Percentiles rank a stretch among this genome's conserved stretches.
phyloP scores from a whole-genome alignment of 2,329 filamentous ascomycete genomes.

The Fusarium humuli region DNA sequence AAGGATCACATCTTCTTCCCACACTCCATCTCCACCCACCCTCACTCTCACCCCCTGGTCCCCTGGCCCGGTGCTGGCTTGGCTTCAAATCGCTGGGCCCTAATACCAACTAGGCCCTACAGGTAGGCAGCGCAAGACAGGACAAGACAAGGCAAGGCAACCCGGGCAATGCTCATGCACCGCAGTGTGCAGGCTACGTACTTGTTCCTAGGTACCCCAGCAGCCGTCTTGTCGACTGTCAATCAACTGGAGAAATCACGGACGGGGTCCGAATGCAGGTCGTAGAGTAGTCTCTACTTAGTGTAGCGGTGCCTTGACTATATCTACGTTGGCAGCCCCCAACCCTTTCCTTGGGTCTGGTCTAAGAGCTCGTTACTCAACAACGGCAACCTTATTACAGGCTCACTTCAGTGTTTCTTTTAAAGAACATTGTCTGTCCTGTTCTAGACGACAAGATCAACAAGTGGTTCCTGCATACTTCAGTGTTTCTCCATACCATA shows the following conservation, averaged over 20 bases:
- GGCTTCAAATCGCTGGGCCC: constrained; percentile 28
- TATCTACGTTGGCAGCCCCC: constrained; percentile 46
- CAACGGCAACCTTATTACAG: constrained; percentile 29
- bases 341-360: constrained; percentile 31
- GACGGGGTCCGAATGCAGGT: constrained; percentile 46
- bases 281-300: constrained; percentile 7
- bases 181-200: constrained; percentile 33
- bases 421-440: constrained; percentile 21
- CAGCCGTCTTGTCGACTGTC: constrained; percentile 37
- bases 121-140: constrained; percentile 6
- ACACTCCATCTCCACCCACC: not conserved
- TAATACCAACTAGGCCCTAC: constrained; percentile 15
- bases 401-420: constrained; percentile 21
- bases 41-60: constrained; percentile 7
- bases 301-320: constrained; percentile 45
- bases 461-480: constrained; percentile 18
- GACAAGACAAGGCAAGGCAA: constrained; percentile 3
- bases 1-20: not conserved
- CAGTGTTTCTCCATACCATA: constrained; percentile 7
- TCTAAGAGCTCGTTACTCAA: constrained; percentile 39
- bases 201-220: constrained; percentile 22
- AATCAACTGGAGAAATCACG: constrained; percentile 39
- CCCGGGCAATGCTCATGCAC: not conserved
- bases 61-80: constrained; percentile 21
- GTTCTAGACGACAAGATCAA: constrained; percentile 11